These are phyloP conservation scores for Metschnikowia anglica DNA, from an alignment of 805 yeast species.

Conservation along the genomic window DNA sequence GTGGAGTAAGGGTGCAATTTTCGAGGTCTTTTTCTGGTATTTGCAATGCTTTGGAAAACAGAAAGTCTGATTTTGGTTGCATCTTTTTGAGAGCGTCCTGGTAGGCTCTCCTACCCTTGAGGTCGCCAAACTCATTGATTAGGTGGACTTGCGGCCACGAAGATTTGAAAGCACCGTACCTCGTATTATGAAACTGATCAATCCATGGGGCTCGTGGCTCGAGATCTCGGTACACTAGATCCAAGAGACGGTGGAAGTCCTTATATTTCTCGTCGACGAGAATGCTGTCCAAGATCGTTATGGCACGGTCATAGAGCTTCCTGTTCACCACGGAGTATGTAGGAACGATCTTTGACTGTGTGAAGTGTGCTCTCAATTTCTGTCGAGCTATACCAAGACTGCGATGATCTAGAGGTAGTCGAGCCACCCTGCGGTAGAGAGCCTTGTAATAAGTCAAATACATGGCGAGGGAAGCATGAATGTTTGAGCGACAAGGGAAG, in stretches of 20 bases:
- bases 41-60: constrained; percentile 13
- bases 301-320: constrained; percentile 15
- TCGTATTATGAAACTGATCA: constrained; percentile 20
- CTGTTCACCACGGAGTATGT: constrained; percentile 16
- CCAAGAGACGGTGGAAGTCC: constrained; percentile 27
- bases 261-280: constrained; percentile 30
- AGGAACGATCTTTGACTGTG: constrained; percentile 8
- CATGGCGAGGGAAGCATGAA: not conserved
- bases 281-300: constrained; percentile 26
- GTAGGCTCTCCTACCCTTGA: constrained; percentile 18
- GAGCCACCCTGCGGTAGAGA: constrained; percentile 25
- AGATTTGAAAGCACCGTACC: constrained; percentile 24
- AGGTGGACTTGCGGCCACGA: constrained; percentile 40
- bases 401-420: constrained; percentile 32
- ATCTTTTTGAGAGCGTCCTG: constrained; percentile 14
- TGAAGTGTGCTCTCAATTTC: constrained; percentile 18
- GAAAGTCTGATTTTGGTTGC: constrained; percentile 12
- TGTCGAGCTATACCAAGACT: constrained; percentile 15
- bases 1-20: constrained; percentile 5
- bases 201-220: constrained; percentile 21
- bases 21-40: constrained; percentile 2
- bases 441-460: constrained; percentile 22
- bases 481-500: not conserved
- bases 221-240: constrained; percentile 26
- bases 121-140: constrained; percentile 26